Evolutionary conservation across 345 rosid species (phyloP).

Genomic region (Lepidium didymum): DNA sequence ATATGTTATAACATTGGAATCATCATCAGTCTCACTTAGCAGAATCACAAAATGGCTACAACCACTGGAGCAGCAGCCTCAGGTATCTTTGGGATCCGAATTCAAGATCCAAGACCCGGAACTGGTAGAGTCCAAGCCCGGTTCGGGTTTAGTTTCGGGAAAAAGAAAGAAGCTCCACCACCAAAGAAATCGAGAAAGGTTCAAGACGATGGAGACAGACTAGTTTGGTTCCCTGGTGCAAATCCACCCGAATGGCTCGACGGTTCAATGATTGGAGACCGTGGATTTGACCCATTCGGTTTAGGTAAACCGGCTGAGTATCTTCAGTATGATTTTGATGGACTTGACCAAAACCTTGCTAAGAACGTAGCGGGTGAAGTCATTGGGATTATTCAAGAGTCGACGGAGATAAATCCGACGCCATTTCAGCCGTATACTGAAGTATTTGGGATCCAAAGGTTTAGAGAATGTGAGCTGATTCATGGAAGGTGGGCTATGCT

Average conservation of each 20-base stretch:
- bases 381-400: conserved; percentile 45
- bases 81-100: conserved; percentile 44
- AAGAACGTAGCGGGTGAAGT: conserved; percentile 71
- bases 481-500: conserved; percentile 94
- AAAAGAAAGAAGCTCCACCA: conserved; percentile 41
- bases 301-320: conserved; percentile 83
- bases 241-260: conserved; percentile 71
- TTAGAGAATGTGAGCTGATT: conserved; percentile 91
- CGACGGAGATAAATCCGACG: conserved; percentile 54
- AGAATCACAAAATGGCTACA: conserved; percentile 18
- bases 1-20: conserved; percentile 15
- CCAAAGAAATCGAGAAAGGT: conserved; percentile 30
- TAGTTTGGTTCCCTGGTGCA: conserved; percentile 73
- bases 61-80: conserved; percentile 48
- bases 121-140: conserved; percentile 47
- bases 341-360: conserved; percentile 82
- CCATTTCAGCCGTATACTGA: conserved; percentile 85
- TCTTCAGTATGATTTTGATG: conserved; percentile 74
- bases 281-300: conserved; percentile 88
- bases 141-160: conserved; percentile 39
- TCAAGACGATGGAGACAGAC: conserved; percentile 34
- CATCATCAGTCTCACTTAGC: conserved; percentile 17
- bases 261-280: conserved; percentile 75
- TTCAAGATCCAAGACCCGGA: conserved; percentile 22
- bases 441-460: conserved; percentile 79